A percentile compares a stretch with the other conserved stretches of the same genome.
Conservation (phyloP, 108 stramenopile genomes). For the Schizochytrium sp. region DNA sequence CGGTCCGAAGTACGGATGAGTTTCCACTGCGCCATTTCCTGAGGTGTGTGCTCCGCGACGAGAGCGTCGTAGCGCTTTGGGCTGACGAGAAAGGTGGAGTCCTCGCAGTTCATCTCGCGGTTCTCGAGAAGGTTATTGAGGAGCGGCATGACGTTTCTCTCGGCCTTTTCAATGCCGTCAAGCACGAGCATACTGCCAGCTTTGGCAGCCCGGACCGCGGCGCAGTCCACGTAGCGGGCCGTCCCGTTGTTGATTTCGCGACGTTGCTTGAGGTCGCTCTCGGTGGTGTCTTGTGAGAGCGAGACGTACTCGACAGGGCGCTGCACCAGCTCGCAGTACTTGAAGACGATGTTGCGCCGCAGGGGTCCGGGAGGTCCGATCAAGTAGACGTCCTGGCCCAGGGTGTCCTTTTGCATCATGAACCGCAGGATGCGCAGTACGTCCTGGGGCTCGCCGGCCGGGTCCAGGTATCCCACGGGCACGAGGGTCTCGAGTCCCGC, state of each 20-base stretch:
- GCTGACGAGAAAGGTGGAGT: slow-evolving; percentile 18
- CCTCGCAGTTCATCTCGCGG: slow-evolving; percentile 23
- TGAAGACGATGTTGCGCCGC: slow-evolving; percentile 14
- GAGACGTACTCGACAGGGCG: slow-evolving; percentile 21
- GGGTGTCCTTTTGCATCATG: slow-evolving; percentile 28
- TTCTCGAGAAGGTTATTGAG: slow-evolving; percentile 33
- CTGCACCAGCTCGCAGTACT: slow-evolving; percentile 23
- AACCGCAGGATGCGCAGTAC: slow-evolving; percentile 21
- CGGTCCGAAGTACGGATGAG: slow-evolving; percentile 2
- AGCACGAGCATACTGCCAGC: slow-evolving; percentile 23
- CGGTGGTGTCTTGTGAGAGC: slow-evolving; percentile 24
- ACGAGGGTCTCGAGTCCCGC: neutral
- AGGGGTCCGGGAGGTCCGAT: slow-evolving; percentile 27
- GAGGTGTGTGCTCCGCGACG: neutral
- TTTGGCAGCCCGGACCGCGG: slow-evolving; percentile 25
- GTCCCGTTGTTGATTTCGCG: slow-evolving; percentile 14
- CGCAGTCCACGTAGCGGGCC: neutral
- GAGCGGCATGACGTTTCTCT: slow-evolving; percentile 27
- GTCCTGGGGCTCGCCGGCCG: neutral
- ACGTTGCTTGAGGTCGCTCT: slow-evolving; percentile 28
- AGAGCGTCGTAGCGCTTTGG: slow-evolving; percentile 19
- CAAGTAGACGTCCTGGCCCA: slow-evolving; percentile 33
- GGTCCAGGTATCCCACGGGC: slow-evolving; percentile 12
- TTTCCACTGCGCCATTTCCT: neutral
- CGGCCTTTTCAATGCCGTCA: slow-evolving; percentile 29